Evolutionary conservation across 192 early-diverging fungal genomes (phyloP).

Genomic region (Podila epigama): DNA sequence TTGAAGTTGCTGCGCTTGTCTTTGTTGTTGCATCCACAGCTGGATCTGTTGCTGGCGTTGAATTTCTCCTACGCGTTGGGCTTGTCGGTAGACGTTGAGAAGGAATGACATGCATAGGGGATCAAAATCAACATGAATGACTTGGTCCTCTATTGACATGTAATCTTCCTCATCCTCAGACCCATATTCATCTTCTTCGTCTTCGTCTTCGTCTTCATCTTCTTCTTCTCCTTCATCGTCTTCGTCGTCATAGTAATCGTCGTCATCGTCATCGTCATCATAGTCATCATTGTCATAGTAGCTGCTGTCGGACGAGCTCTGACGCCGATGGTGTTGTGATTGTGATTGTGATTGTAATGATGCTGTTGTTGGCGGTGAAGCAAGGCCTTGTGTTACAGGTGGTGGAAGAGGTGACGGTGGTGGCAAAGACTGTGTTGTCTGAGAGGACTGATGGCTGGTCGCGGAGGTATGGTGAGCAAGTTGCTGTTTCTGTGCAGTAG

Average conservation of each 20-base stretch:
- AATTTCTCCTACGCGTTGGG: conserved; percentile 43
- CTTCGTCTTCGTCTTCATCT: conserved; percentile 28
- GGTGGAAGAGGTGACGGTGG: not conserved
- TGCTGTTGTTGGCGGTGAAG: not conserved
- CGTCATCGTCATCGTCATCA: conserved; percentile 37
- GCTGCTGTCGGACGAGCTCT: conserved; percentile 38
- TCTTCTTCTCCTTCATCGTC: conserved; percentile 3
- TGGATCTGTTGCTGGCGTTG: conserved; percentile 14
- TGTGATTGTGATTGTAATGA: not conserved
- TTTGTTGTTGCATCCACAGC: conserved; percentile 6
- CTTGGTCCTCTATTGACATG: conserved; percentile 48
- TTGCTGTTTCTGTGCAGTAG: not conserved
- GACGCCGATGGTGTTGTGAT: conserved; percentile 14
- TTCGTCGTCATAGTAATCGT: conserved; percentile 18
- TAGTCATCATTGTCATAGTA: conserved; percentile 37
- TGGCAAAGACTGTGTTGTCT: too few relatives aligned
- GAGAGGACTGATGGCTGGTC: too few relatives aligned
- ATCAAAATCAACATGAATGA: conserved; percentile 63
- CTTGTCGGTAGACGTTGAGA: conserved; percentile 52
- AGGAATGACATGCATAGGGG: conserved; percentile 60
- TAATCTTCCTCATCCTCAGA: conserved; percentile 37
- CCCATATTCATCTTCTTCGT: conserved; percentile 19
- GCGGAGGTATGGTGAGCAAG: too few relatives aligned
- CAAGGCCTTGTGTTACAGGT: not conserved
- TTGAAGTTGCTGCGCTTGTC: not conserved